Evolutionary conservation across 139 green algal species (phyloP).

Genomic region (Zygnema circumcarinatum): DNA sequence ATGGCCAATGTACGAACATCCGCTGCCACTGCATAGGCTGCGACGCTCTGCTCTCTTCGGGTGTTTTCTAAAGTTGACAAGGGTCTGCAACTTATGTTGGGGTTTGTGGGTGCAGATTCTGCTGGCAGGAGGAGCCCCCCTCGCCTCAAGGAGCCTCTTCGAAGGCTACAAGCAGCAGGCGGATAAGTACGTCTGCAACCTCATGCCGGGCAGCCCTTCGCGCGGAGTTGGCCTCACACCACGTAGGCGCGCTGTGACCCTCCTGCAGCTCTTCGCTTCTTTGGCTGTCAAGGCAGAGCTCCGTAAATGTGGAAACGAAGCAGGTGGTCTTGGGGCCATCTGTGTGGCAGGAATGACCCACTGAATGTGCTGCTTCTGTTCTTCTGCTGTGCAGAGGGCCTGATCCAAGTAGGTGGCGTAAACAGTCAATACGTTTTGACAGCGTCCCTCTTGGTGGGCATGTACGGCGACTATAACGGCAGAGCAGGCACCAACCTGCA

Average conservation of each 20-base stretch:
- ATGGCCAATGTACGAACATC: conserved; percentile 29
- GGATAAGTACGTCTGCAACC: neutral
- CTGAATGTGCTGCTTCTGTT: conserved; percentile 4
- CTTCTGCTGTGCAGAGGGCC: neutral
- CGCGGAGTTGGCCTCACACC: neutral
- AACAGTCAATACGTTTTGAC: conserved; percentile 30
- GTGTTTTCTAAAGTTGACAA: conserved; percentile 13
- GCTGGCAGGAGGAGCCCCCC: neutral
- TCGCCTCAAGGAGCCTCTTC: neutral
- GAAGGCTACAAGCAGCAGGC: neutral
- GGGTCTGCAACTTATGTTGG: neutral
- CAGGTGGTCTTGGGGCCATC: neutral
- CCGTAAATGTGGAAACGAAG: neutral
- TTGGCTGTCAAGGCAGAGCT: neutral
- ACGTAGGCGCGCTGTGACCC: neutral
- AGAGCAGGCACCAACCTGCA: neutral
- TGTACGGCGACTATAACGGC: conserved; percentile 47
- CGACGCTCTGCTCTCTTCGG: neutral
- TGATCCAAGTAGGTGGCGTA: conserved; percentile 24
- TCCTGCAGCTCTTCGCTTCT: neutral
- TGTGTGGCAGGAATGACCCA: neutral
- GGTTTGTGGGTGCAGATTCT: neutral
- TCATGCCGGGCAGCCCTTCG: neutral
- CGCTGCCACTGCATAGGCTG: conserved; percentile 17
- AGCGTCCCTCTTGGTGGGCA: neutral